A percentile compares a stretch with the other conserved stretches of the same genome.
Conservation (phyloP, 345 rosid species). For the Combretum micranthum region DNA sequence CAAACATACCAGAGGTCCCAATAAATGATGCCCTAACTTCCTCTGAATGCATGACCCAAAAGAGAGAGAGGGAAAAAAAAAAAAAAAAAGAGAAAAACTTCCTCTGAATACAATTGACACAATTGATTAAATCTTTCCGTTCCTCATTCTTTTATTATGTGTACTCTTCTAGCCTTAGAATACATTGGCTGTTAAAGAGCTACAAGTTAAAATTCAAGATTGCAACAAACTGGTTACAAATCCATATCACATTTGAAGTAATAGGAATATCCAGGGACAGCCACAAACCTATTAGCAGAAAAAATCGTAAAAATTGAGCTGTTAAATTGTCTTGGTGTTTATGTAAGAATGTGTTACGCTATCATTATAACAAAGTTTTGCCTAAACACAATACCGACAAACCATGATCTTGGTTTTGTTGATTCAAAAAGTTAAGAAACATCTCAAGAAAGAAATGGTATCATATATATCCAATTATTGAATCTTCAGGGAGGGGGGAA, state of each 20-base stretch:
- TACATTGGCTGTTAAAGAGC: no score
- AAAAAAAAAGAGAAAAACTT: no score
- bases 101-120: neutral
- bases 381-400: no score
- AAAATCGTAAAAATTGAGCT: neutral
- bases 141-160: neutral
- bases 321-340: no score
- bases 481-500: neutral
- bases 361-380: no score
- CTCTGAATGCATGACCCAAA: no score
- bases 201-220: slow-evolving; percentile 1
- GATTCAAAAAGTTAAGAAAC: neutral
- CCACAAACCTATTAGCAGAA: neutral
- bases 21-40: no score
- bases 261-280: neutral
- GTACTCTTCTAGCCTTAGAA: neutral
- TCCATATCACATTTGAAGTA: neutral
- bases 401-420: no score
- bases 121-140: neutral
- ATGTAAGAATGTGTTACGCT: no score
- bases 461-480: neutral
- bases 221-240: neutral
- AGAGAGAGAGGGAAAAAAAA: no score
- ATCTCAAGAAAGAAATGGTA: neutral
- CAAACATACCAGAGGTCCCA: no score